Evolutionary conservation across 2,329 filamentous ascomycete genomes (phyloP).

Genomic region (Decorospora gaudefroyi): DNA sequence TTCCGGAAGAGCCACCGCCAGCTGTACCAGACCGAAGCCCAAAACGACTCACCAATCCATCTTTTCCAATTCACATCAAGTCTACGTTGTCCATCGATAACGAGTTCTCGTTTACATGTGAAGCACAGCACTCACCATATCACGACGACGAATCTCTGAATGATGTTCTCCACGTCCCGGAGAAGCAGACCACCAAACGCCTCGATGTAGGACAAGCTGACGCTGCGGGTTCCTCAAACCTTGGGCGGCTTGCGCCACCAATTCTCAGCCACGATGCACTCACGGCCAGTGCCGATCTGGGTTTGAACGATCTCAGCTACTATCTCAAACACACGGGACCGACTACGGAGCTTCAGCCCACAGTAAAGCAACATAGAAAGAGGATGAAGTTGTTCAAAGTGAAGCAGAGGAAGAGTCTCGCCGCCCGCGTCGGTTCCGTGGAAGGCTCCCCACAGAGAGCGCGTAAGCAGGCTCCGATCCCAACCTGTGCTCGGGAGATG

Average conservation of each 20-base stretch:
- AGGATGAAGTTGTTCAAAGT: constrained; percentile 33
- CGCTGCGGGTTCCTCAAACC: constrained; percentile 22
- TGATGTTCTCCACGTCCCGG: constrained; percentile 14
- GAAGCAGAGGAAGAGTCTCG: constrained; percentile 30
- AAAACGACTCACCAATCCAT: constrained; percentile 28
- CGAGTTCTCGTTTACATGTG: constrained; percentile 30
- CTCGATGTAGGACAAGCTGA: constrained; percentile 20
- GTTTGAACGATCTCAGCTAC: constrained; percentile 38
- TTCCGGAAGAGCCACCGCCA: constrained; percentile 22
- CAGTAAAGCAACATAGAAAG: constrained; percentile 20
- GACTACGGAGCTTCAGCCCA: constrained; percentile 14
- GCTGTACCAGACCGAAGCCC: constrained; percentile 33
- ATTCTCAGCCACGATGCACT: constrained; percentile 42
- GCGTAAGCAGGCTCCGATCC: constrained; percentile 20
- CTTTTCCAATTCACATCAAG: constrained; percentile 19
- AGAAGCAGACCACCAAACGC: constrained; percentile 14
- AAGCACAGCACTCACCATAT: constrained; percentile 32
- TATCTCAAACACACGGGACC: constrained; percentile 42
- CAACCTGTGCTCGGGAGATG: constrained; percentile 36
- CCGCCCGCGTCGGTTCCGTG: constrained; percentile 28
- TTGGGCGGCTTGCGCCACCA: constrained; percentile 38
- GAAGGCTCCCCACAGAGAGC: constrained; percentile 27
- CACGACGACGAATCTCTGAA: constrained; percentile 17
- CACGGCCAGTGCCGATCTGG: constrained; percentile 31
- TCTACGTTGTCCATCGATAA: constrained; percentile 22